Evolutionary conservation across 257 asterid species (phyloP), one percentile per base, ranked within the genome.

Genomic region (Fraxinus anomala): DNA sequence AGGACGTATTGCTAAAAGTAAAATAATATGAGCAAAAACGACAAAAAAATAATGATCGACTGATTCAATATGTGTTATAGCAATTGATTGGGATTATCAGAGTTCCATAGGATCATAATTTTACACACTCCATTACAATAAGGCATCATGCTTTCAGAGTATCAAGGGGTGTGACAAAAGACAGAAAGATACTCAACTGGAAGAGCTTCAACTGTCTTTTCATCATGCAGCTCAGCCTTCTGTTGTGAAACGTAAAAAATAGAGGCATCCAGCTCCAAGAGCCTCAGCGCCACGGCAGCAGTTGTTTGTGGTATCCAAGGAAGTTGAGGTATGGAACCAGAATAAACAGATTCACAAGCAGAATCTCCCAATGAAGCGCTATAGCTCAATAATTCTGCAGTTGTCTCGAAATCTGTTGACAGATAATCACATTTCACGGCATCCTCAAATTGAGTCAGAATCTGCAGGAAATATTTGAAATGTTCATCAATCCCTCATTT

Each of bases 231-330:
- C 79, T 88, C 92, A 1, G 91, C 83, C 84, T 87, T 96, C 89
- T 84, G 92, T 23, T 80, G 79, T n/a, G 91, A 84, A 75, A 81
- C 80, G 83, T 87, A 90, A 75, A 76, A 83, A 67, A 96, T 79
- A n/a, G 97, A 92, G 73, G 85, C 88, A 79, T 96, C 98, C 81
- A 96, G 91, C 88, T 96, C 99, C 75, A 93, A 85, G 76, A 96
- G 89, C 84, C 98, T 92, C 83, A 96, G 89, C 74, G 92, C 94
- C 82, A 92, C 90, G 40, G 97, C 99, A 77, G 97, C 90, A 5
- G 90, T 88, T 34, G 99, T 92, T 72, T 82, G 90, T 26, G 99
- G 99, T 80, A 96, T 87, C 99, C 99, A 96, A 72, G 98, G 98
- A 80, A 96, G 97, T 59, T 85, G 89, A 79, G 86, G 84, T 73